Percentiles rank a stretch among this genome's conserved stretches.
These are phyloP conservation scores for Xylaria sp. DNA, from an alignment of 2,329 filamentous ascomycete species.

Conservation along the genomic window DNA sequence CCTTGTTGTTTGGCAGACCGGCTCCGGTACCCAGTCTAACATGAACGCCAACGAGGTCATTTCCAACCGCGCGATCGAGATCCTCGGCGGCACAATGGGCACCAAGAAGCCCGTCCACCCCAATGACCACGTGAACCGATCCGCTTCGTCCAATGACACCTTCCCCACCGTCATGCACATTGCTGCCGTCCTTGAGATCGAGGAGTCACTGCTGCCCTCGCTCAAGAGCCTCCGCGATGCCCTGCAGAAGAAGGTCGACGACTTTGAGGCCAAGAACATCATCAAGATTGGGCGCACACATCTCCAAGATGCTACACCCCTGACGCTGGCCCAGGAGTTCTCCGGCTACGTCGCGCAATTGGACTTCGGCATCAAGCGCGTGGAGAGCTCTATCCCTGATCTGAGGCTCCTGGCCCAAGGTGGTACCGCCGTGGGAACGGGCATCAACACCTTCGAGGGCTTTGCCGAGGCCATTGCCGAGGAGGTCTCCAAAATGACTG, in stretches of 20 bases:
- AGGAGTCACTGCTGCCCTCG: conserved; percentile 82
- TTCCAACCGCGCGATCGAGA: conserved; percentile 98
- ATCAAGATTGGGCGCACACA: conserved; percentile 99
- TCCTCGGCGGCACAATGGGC: conserved; percentile 90
- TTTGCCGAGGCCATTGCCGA: conserved; percentile 93
- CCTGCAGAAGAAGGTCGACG: conserved; percentile 85
- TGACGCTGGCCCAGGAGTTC: conserved; percentile 97
- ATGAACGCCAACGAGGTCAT: conserved; percentile 99
- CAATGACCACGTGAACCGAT: conserved; percentile 99
- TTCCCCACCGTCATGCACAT: conserved; percentile 99
- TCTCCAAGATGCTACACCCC: conserved; percentile 93
- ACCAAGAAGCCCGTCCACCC: conserved; percentile 98
- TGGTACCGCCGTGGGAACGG: conserved; percentile 94
- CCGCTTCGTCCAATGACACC: conserved; percentile 97
- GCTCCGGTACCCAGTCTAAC: conserved; percentile 98
- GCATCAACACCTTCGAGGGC: conserved; percentile 95
- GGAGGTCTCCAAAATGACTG: conserved; percentile 91
- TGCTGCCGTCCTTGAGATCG: conserved; percentile 91
- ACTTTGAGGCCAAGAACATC: conserved; percentile 83
- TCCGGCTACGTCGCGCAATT: conserved; percentile 96
- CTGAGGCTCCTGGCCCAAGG: conserved; percentile 89
- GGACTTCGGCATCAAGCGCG: conserved; percentile 85
- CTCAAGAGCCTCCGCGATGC: conserved; percentile 82
- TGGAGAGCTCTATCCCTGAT: conserved; percentile 82
- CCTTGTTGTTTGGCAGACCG: conserved; percentile 98